Evolutionary conservation across 768 basidiomycete genomes (phyloP).

Genomic region (Lactarius quietus): DNA sequence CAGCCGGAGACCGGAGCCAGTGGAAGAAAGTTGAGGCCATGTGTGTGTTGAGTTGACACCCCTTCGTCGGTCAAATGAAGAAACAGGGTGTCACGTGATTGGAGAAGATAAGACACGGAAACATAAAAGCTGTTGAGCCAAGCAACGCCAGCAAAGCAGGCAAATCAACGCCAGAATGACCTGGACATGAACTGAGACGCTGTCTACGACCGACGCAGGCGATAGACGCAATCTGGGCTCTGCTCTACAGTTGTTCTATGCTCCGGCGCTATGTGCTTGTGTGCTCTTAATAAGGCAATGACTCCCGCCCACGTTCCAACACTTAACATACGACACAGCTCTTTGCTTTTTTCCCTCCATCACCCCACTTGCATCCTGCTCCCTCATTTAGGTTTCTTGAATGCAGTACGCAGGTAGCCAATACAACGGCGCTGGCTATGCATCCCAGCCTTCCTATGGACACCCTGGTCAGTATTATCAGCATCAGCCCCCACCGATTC

Average conservation of each 20-base stretch:
- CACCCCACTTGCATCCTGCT: not conserved
- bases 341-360: conserved; percentile 17
- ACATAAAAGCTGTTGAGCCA: not conserved
- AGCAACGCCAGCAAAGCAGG: not conserved
- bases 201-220: not conserved
- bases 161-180: not conserved
- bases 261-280: not conserved
- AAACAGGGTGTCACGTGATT: not conserved
- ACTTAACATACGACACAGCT: not conserved
- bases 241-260: not conserved
- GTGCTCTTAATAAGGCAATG: conserved; percentile 25
- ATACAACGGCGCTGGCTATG: conserved; percentile 5
- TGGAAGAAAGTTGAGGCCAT: conserved; percentile 85
- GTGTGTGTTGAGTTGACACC: not conserved
- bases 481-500: conserved; percentile 24
- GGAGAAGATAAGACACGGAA: not conserved
- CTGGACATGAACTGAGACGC: not conserved
- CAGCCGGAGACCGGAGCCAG: conserved; percentile 90
- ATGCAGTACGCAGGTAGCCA: conserved; percentile 22
- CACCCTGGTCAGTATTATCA: conserved; percentile 20
- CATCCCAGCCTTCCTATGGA: conserved; percentile 12
- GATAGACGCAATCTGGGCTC: not conserved
- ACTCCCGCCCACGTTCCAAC: conserved; percentile 20
- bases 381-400: not conserved
- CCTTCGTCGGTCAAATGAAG: no score